Evolutionary conservation across 2,329 filamentous ascomycete genomes (phyloP), one percentile per base, ranked within the genome.

Genomic region (Microsporum audouinii): DNA sequence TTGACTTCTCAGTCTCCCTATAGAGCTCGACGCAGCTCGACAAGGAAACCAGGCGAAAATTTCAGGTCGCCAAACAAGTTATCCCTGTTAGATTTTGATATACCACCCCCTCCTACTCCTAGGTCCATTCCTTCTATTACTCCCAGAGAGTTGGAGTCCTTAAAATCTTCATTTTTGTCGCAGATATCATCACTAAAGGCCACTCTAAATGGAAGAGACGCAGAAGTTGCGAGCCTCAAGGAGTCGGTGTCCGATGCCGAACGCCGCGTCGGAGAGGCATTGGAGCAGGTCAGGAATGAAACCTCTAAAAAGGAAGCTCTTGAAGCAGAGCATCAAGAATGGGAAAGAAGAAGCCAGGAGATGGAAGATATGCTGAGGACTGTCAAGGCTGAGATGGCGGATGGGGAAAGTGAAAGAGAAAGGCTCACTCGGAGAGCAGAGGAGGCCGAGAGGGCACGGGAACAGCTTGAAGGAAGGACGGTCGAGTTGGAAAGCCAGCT

Each of bases 151-250:
- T 80, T 97, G 1, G 94, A 99, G 71, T 89, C 88, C 12, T 80
- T 97, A 63, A 97, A 97, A 73, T 96, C 91, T 0, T 83, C 83
- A 29, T 95, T 95, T 68, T 81, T 95, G 58, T 95, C 91, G 0
- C 89, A 97, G 71, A 95, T 99, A 63, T 95, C 90, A 64, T 90
- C 88, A n/a, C 82, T 99, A 17, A 94, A 89, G 70, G 94, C 94
- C 2, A 92, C 89, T 7, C 79, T 99, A 7, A 91, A 87, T 68
- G 94, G 94, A 57, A 95, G 94, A 69, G 92, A 97, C 71, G 92
- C 92, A 4, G 91, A 97, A 72, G 89, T 94, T 39, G 81, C 86
- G 58, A 92, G 88, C 38, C 81, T 97, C 62, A 96, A 96, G 72
- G 85, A 88, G 49, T 90, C 94, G 0, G 85, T 97, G 34, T 84